These are phyloP conservation scores for Claviceps fusiformis DNA, from an alignment of 2,329 filamentous ascomycete species.

Conservation along the genomic window DNA sequence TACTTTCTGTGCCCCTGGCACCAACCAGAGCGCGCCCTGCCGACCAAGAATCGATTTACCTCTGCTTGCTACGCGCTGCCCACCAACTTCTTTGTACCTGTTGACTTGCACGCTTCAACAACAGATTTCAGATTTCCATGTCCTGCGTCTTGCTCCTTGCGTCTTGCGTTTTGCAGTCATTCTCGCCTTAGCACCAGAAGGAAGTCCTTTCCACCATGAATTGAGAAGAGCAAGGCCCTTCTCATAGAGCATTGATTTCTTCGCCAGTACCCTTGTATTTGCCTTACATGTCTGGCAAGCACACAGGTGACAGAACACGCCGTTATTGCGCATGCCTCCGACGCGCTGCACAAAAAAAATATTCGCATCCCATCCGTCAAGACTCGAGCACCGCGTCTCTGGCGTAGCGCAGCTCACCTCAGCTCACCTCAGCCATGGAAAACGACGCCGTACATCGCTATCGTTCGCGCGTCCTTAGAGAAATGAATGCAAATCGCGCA, in stretches of 20 bases:
- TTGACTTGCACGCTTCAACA: background rate
- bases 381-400: slow-evolving; percentile 11
- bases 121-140: background rate
- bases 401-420: slow-evolving; percentile 7
- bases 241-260: background rate
- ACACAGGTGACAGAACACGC: background rate
- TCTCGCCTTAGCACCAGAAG: background rate
- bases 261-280: slow-evolving; percentile 5
- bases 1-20: slow-evolving; percentile 17
- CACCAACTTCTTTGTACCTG: background rate
- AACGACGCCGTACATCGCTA: slow-evolving; percentile 26
- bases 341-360: background rate
- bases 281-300: background rate
- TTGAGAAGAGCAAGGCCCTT: background rate
- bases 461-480: slow-evolving; percentile 35
- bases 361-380: slow-evolving; percentile 5
- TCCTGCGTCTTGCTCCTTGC: too few species aligned
- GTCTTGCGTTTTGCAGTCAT: background rate
- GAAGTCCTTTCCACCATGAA: background rate
- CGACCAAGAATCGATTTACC: background rate
- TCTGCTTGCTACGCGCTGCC: background rate
- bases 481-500: slow-evolving; percentile 38
- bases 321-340: background rate
- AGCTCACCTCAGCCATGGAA: slow-evolving; percentile 23
- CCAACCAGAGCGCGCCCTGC: slow-evolving; percentile 7